phyloP scores from a whole-genome alignment of 2,329 filamentous ascomycete genomes.

The Penicillium corylophilum region DNA sequence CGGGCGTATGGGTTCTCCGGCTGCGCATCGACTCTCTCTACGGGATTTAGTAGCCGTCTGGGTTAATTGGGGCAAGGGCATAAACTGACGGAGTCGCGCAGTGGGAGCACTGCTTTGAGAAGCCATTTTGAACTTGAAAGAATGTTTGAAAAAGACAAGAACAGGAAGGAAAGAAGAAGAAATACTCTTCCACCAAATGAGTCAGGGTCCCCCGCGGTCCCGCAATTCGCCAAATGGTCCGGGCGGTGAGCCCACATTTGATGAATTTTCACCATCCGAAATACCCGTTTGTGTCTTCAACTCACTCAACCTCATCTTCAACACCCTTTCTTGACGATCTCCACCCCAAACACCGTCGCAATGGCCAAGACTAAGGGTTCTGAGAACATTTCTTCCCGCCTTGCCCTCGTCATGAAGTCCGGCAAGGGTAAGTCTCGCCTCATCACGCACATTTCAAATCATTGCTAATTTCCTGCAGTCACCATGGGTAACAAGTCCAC shows the following conservation, averaged over 20 bases:
- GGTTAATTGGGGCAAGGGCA: constrained; percentile 25
- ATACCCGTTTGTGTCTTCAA: constrained; percentile 4
- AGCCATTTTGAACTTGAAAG: constrained; percentile 23
- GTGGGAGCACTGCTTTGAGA: constrained; percentile 19
- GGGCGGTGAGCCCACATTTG: constrained; percentile 2
- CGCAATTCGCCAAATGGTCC: constrained; percentile 1
- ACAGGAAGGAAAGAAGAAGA: not conserved
- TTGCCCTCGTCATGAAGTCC: constrained; percentile 68
- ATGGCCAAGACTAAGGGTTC: constrained; percentile 71
- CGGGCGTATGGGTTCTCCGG: constrained; percentile 87
- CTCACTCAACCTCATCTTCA: not conserved
- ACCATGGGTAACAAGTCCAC: constrained; percentile 87
- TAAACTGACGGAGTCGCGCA: constrained; percentile 41
- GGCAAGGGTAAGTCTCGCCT: constrained; percentile 33
- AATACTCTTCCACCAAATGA: constrained; percentile 11
- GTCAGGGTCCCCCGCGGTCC: constrained; percentile 16
- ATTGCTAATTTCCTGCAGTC: constrained; percentile 49
- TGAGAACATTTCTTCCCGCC: constrained; percentile 72
- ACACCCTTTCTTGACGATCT: constrained; percentile 11
- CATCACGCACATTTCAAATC: not conserved
- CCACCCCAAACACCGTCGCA: constrained; percentile 47
- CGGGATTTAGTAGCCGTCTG: constrained; percentile 52
- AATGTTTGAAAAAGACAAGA: not conserved
- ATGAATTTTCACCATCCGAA: constrained; percentile 1
- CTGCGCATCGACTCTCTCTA: constrained; percentile 60